Conservation (phyloP, 1,139 yeast genomes). For the Taphrina betulina region DNA sequence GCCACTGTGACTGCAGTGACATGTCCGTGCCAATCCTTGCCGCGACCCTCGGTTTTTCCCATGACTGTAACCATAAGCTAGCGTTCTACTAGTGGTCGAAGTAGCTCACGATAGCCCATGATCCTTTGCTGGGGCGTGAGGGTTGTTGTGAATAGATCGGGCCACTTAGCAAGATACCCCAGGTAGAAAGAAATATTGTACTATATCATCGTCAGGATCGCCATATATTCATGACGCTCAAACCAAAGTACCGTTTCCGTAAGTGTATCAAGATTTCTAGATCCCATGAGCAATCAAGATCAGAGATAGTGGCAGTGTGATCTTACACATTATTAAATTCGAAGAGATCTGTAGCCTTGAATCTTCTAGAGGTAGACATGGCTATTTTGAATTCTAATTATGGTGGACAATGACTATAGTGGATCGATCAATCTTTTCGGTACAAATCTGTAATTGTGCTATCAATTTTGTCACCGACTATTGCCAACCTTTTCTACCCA, state of each 20-base stretch:
- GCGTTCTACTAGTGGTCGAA: no score
- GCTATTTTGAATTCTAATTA: background rate
- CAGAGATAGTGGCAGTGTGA: background rate
- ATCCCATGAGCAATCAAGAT: background rate
- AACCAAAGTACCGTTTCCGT: conserved; percentile 35
- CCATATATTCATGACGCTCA: no score
- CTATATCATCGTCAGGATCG: no score
- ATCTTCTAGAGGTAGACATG: conserved; percentile 34
- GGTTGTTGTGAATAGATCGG: conserved; percentile 58
- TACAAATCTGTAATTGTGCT: no score
- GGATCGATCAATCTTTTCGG: no score
- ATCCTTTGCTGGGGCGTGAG: conserved; percentile 30
- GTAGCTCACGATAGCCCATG: conserved; percentile 24
- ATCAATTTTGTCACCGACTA: no score
- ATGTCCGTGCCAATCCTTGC: conserved; percentile 91
- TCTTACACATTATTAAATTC: conserved; percentile 35
- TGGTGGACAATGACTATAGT: no score
- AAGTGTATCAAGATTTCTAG: conserved; percentile 35
- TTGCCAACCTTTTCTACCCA: no score
- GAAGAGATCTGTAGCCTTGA: conserved; percentile 36
- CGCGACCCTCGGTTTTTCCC: conserved; percentile 92
- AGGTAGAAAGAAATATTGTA: conserved; percentile 80
- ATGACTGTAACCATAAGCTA: conserved; percentile 62
- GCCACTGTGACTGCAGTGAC: conserved; percentile 94
- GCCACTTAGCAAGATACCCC: conserved; percentile 83